A percentile compares a stretch with the other conserved stretches of the same genome.
These are phyloP conservation scores for Penicillium macrosclerotiorum DNA, from an alignment of 495 filamentous ascomycete genomes.

Conservation along the genomic window DNA sequence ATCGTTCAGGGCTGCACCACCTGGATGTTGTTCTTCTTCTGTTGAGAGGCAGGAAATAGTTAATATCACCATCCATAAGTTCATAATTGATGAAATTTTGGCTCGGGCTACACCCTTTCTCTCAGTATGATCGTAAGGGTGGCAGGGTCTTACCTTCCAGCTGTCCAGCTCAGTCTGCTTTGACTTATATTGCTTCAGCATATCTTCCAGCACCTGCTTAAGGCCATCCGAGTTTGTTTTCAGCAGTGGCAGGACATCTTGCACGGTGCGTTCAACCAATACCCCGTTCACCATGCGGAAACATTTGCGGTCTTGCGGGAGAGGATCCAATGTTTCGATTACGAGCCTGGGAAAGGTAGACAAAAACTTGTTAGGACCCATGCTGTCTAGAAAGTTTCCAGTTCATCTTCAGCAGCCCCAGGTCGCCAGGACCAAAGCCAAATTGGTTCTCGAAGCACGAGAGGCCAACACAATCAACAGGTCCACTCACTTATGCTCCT, in stretches of 20 bases:
- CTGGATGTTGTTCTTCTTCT: constrained; percentile 99
- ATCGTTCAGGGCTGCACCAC: constrained; percentile 75
- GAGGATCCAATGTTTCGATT: constrained; percentile 85
- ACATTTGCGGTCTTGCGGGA: constrained; percentile 85
- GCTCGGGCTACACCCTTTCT: not conserved
- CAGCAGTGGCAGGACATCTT: constrained; percentile 85
- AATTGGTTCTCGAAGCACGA: not conserved
- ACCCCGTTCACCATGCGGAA: constrained; percentile 99
- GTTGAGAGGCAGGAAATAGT: constrained; percentile 11
- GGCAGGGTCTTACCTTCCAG: constrained; percentile 78
- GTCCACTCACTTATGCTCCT: constrained; percentile 88
- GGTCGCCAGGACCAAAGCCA: too few species aligned
- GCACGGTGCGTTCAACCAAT: constrained; percentile 86
- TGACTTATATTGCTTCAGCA: constrained; percentile 94
- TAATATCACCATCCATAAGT: not conserved
- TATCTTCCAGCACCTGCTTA: constrained; percentile 92
- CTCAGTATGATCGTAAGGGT: not conserved
- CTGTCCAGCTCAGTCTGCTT: constrained; percentile 95
- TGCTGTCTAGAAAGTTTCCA: not conserved
- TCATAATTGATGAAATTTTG: too few species aligned
- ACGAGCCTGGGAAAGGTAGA: constrained; percentile 72
- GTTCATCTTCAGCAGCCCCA: not conserved
- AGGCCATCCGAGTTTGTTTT: constrained; percentile 93
- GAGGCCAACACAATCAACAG: not conserved
- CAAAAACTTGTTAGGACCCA: constrained; percentile 12